Percentiles rank a stretch among this genome's conserved stretches.
These are phyloP conservation scores for Hyphopichia pseudoburtonii DNA, from an alignment of 1,139 yeast genomes.

Conservation along the genomic window DNA sequence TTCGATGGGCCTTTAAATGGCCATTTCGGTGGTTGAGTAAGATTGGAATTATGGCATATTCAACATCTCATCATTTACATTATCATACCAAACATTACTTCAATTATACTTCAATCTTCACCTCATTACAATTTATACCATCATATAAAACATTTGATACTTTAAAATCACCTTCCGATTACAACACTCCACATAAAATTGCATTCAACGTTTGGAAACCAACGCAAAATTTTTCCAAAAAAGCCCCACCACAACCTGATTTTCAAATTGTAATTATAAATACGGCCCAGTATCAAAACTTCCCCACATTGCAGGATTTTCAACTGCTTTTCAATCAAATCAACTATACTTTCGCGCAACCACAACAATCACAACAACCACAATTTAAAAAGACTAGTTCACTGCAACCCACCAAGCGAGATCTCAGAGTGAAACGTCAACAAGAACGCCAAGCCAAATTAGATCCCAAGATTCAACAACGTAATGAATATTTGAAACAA, in stretches of 20 bases:
- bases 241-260: constrained; percentile 62
- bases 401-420: constrained; percentile 16
- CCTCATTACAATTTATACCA: constrained; percentile 36
- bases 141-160: constrained; percentile 20
- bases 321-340: constrained; percentile 28
- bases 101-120: constrained; percentile 38
- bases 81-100: constrained; percentile 31
- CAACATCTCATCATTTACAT: constrained; percentile 15
- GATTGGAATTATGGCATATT: constrained; percentile 13
- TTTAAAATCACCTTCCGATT: constrained; percentile 4
- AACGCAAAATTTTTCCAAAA: constrained; percentile 64
- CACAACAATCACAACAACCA: constrained; percentile 13
- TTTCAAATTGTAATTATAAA: constrained; percentile 66
- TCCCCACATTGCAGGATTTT: constrained; percentile 53
- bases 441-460: constrained; percentile 27
- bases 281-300: constrained; percentile 38
- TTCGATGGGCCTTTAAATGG: too few species aligned
- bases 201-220: constrained; percentile 87
- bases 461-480: constrained; percentile 20
- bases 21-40: not conserved
- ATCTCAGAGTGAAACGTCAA: constrained; percentile 21
- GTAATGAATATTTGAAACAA: constrained; percentile 26
- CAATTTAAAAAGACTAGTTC: constrained; percentile 13
- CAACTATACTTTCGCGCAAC: constrained; percentile 11
- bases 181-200: too few species aligned